These are phyloP conservation scores for Ambrosiella cleistominuta DNA, from an alignment of 2,329 filamentous ascomycete species.

Conservation along the genomic window DNA sequence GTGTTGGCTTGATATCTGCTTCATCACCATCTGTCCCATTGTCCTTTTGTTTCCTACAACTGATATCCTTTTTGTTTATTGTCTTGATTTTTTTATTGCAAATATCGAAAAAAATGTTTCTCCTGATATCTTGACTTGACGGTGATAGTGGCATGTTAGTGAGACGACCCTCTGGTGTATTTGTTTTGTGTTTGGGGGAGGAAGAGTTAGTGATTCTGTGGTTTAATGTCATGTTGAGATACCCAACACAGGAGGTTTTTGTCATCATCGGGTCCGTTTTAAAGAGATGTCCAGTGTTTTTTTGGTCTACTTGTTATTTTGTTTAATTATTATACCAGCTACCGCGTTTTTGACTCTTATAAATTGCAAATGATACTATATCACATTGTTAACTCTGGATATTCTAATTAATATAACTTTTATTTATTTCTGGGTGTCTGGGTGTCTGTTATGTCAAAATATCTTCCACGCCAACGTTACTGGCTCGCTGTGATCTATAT, in stretches of 20 bases:
- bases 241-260: no score
- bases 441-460: no score
- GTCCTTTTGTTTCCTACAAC: constrained; percentile 15
- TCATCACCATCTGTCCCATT: constrained; percentile 10
- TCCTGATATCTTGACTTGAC: constrained; percentile 6
- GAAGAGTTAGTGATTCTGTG: no score
- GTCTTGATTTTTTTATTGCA: constrained; percentile 3
- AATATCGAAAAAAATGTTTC: constrained; percentile 1
- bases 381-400: constrained; percentile 15
- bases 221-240: no score
- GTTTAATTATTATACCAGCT: constrained; percentile 12
- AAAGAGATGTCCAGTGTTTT: background rate
- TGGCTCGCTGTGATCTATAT: no score
- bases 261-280: background rate
- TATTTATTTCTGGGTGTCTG: background rate
- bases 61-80: constrained; percentile 3
- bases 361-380: constrained; percentile 15
- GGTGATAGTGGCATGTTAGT: background rate
- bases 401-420: constrained; percentile 13
- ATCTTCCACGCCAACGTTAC: no score
- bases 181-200: no score
- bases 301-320: background rate
- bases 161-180: no score
- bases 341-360: constrained; percentile 15
- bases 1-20: background rate